Base-by-base conservation (phyloP, 2,329 filamentous ascomycete genomes). In the Diaporthe citrichinensis region DNA sequence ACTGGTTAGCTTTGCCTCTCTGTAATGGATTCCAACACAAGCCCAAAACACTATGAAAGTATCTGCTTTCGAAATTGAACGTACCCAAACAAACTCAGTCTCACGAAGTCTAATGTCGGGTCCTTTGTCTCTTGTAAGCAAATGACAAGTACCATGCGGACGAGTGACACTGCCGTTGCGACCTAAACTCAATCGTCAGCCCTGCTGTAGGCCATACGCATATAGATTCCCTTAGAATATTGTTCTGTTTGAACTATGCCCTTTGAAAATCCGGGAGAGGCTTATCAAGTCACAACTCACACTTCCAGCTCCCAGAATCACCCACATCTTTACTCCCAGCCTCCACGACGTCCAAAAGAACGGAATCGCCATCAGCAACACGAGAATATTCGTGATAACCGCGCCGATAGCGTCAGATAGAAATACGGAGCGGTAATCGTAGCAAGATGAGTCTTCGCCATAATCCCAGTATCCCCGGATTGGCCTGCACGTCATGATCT, bases 81-180 rank as follows among this genome's bases (percentile, higher is more conserved):
- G 7, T 68, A 68, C 62, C 44, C 44, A 31, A 68, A 68, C 17
- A 68, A 20, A 53, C 46, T 53, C 23, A 53, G 31, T 4, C 62
- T 68, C 6, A 36, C 62, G 14, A 68, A 68, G 4, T 68, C 62
- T 31, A 53, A 20, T 0, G 62, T 39, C 8, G 31, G 62, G 44
- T 68, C 62, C 5, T 15, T 68, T 23, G 44, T 25, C 62, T 51
- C 62, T 53, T 68, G 28, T n/a, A 51, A 17, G 31, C 5, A 34
- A 53, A 68, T 39, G 6, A 68, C 44, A 68, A 68, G 46, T 36
- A 36, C 23, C 62, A 68, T 68, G 20, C 62, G 62, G 44, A 68
- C 62, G 23, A 68, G 62, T 20, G 46, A 51, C 2, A 49, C 2
- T 23, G 62, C 28, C n/a, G 62, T 68, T 53, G 44, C 62, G 20